Base-by-base conservation (phyloP, 495 filamentous ascomycete species). In the Neurospora tetrasperma region DNA sequence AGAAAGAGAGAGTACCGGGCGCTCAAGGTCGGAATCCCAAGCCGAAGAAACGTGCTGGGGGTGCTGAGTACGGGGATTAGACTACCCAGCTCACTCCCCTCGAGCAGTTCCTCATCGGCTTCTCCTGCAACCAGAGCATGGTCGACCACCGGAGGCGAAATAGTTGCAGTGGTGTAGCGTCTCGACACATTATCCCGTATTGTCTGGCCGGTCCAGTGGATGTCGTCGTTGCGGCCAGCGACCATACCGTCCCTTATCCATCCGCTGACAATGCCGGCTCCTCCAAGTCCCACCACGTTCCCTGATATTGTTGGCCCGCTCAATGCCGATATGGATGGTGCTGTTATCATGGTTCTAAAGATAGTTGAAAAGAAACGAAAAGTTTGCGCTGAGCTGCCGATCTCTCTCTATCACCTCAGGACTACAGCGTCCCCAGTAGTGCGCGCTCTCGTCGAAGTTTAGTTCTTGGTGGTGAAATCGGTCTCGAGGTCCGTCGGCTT, bases 401-500 rank as follows among this genome's bases (percentile, higher is more conserved):
- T 66, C 54, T 66, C 54, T 66, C 27, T 66, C 27, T 66, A 27
- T 66, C 54, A 66, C 54, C 14, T 66, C 54, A 18, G 54, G 54
- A 66, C 8, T 23, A 66, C 54, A 66, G 54, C 54, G 54, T 66
- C 27, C 27, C 54, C 27, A 31, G 5, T 54, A 59, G 23, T 38
- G 27, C 27, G 54, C 27, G 18, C 54, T 16, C 54, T 9, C 9
- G 54, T 35, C 54, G 3, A 27, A 38, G 18, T 68, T 71, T 80
- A 85, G 77, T 81, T 78, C 82, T 87, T 88, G 73, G 90, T 92
- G 44, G 93, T 97, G 81, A 95, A 96, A 78, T 97, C 93, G 68
- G 84, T 90, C 87, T 97, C 93, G 76, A 88, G 84, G 23, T 85
- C 84, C 3, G 88, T 81, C 71, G 86, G 72, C 43, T 79, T 74